A percentile compares a stretch with the other conserved stretches of the same genome.
These are phyloP conservation scores for Boletellus deceptivus DNA, from an alignment of 1,284 basidiomycete species.

Conservation along the genomic window DNA sequence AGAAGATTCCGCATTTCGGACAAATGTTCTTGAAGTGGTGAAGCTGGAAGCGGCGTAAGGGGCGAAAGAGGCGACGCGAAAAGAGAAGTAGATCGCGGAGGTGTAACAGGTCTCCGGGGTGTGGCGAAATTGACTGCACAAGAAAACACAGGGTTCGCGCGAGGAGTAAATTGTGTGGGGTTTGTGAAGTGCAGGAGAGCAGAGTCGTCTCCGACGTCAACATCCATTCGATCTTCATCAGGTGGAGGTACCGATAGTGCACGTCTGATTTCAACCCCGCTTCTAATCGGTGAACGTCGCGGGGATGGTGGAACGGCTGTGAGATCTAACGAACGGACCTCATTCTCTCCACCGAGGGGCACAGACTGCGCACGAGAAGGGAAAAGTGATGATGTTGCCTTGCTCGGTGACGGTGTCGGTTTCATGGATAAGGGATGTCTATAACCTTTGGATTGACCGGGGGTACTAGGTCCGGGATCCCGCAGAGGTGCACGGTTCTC, in stretches of 20 bases:
- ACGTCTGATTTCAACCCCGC: slow-evolving; percentile 23
- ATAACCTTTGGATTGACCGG: not conserved
- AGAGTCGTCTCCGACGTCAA: slow-evolving; percentile 17
- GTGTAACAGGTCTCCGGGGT: slow-evolving; percentile 10
- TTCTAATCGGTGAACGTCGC: slow-evolving; percentile 24
- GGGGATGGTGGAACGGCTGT: slow-evolving; percentile 27
- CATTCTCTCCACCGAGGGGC: slow-evolving; percentile 18
- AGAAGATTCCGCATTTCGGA: slow-evolving; percentile 12
- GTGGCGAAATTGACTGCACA: slow-evolving; percentile 32
- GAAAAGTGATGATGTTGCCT: slow-evolving; percentile 14
- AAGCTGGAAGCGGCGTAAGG: slow-evolving; percentile 34
- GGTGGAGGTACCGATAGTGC: slow-evolving; percentile 26
- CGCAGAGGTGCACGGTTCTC: slow-evolving; percentile 23
- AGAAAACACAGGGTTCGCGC: slow-evolving; percentile 10
- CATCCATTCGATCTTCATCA: slow-evolving; percentile 22
- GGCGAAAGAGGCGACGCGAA: slow-evolving; percentile 29
- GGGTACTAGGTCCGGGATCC: slow-evolving; percentile 12
- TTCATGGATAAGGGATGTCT: slow-evolving; percentile 23
- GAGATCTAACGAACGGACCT: slow-evolving; percentile 18
- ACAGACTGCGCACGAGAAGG: slow-evolving; percentile 31
- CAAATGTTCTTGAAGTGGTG: slow-evolving; percentile 13
- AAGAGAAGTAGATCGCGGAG: not conserved
- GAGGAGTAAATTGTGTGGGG: slow-evolving; percentile 9
- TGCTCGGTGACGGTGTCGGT: slow-evolving; percentile 17
- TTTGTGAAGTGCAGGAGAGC: slow-evolving; percentile 24